Percentiles rank a stretch among this genome's conserved stretches.
Evolutionary conservation across 2,329 filamentous ascomycete species (phyloP).

Genomic region (Colletotrichum camelliae): DNA sequence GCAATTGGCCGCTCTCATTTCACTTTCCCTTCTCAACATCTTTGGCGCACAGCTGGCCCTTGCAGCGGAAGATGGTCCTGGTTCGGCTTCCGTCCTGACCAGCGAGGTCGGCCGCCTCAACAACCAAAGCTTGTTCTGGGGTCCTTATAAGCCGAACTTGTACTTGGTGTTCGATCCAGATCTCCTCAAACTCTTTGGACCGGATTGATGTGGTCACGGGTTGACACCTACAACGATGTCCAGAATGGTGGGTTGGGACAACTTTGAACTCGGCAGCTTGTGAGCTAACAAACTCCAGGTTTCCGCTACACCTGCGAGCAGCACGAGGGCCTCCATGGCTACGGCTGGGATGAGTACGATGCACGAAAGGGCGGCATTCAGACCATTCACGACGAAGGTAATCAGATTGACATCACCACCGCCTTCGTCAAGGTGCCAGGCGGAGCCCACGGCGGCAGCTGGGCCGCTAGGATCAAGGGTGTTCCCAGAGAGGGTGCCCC

Average conservation of each 20-base stretch:
- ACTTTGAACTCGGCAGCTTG: neutral
- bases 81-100: slow-evolving; percentile 42
- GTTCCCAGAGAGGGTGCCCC: slow-evolving; percentile 73
- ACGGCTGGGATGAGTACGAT: slow-evolving; percentile 98
- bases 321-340: slow-evolving; percentile 89
- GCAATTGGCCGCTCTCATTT: slow-evolving; percentile 31
- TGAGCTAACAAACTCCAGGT: slow-evolving; percentile 51
- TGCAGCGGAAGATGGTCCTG: slow-evolving; percentile 20
- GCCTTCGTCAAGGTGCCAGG: slow-evolving; percentile 94
- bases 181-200: slow-evolving; percentile 82
- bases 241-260: slow-evolving; percentile 68
- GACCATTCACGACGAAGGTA: slow-evolving; percentile 87
- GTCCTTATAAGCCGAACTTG: slow-evolving; percentile 90
- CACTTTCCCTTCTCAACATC: slow-evolving; percentile 24
- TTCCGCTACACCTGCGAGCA: slow-evolving; percentile 97
- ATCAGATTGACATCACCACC: slow-evolving; percentile 88
- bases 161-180: slow-evolving; percentile 88
- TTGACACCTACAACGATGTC: slow-evolving; percentile 78
- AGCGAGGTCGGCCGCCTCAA: slow-evolving; percentile 58
- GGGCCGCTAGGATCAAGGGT: slow-evolving; percentile 89
- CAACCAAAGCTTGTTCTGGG: slow-evolving; percentile 93
- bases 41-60: slow-evolving; percentile 24
- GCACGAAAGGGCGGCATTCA: slow-evolving; percentile 85
- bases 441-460: slow-evolving; percentile 84
- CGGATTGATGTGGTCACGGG: slow-evolving; percentile 86